phyloP scores from a whole-genome alignment of 345 rosid species.

The Sonneratia caseolaris region DNA sequence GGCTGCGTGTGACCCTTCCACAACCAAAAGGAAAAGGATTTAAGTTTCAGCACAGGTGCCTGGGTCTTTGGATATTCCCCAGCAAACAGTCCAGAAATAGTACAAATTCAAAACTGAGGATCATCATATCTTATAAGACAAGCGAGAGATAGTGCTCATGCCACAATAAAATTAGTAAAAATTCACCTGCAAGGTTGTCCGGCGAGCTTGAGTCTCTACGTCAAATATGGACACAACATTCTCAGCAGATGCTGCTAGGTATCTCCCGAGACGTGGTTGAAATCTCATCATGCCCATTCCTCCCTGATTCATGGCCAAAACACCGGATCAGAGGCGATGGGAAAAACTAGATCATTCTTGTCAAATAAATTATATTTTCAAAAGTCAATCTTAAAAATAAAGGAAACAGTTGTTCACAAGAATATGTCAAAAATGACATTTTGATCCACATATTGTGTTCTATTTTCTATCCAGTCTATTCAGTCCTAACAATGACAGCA shows the following conservation, averaged over 20 bases:
- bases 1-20: conserved; percentile 63
- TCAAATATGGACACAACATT: conserved; percentile 79
- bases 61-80: no score
- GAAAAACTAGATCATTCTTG: no score
- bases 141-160: not conserved
- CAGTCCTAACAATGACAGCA: no score
- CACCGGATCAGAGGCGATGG: not conserved
- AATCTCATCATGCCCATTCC: conserved; percentile 78
- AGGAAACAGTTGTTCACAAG: not conserved
- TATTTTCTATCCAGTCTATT: no score
- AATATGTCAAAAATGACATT: not conserved
- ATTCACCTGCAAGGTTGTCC: conserved; percentile 49
- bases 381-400: not conserved
- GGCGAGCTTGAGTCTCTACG: conserved; percentile 67
- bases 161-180: not conserved
- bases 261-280: conserved; percentile 82
- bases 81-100: no score
- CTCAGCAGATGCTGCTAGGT: conserved; percentile 79
- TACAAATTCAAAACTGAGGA: not conserved
- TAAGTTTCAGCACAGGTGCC: no score
- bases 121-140: not conserved
- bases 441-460: no score
- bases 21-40: not conserved
- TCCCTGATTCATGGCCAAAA: conserved; percentile 35
- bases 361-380: not conserved